Evolutionary conservation across 495 filamentous ascomycete species (phyloP).

Genomic region (Neurospora sp.): DNA sequence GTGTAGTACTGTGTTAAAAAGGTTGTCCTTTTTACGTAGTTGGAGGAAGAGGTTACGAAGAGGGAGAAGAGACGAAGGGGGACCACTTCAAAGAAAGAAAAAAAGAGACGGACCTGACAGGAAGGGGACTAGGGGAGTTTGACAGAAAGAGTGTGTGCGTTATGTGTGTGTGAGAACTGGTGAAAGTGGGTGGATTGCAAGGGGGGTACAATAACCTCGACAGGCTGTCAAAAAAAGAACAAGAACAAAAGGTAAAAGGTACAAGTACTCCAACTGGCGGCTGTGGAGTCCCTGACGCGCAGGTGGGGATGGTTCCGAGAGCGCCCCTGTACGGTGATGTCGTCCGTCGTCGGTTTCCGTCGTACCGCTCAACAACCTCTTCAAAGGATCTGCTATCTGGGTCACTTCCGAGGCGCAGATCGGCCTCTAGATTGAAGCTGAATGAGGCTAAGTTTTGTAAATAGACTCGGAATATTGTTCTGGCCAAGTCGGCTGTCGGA

Average conservation of each 20-base stretch:
- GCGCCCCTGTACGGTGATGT: constrained; percentile 3
- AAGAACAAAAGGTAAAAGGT: background rate
- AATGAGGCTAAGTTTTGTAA: background rate
- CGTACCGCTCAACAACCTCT: background rate
- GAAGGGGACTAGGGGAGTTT: background rate
- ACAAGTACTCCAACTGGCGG: background rate
- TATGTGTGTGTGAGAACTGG: background rate
- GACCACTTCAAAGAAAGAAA: background rate
- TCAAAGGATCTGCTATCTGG: background rate
- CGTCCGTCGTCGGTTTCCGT: background rate
- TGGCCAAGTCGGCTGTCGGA: background rate
- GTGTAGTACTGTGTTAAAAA: background rate
- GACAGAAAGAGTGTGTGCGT: background rate
- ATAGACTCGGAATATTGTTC: background rate
- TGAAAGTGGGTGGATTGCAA: background rate
- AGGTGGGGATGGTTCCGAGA: background rate
- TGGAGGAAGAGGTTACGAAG: background rate
- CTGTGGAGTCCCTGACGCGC: constrained; percentile 4
- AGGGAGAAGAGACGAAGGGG: background rate
- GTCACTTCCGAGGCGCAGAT: background rate
- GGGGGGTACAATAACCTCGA: background rate
- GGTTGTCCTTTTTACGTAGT: background rate
- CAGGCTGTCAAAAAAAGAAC: background rate
- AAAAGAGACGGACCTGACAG: background rate
- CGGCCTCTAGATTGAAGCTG: background rate